Evolutionary conservation across 176 grass and related monocot species (phyloP).

Genomic region (Saccharum officinarum): DNA sequence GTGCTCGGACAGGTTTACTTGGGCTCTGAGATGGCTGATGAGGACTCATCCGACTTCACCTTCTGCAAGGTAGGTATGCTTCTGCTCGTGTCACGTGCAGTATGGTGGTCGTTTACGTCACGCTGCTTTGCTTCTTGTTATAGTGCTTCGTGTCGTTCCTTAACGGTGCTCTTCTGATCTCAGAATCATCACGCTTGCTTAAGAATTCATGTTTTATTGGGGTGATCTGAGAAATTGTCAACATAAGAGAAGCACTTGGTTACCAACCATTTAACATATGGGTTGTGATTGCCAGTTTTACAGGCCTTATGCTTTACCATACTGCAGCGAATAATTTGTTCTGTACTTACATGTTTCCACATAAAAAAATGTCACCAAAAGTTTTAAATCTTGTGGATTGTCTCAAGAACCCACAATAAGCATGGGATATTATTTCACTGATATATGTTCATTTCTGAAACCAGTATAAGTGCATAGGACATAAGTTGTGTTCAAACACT

Average conservation of each 20-base stretch:
- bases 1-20: not conserved
- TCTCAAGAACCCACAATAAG: not conserved
- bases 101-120: not conserved
- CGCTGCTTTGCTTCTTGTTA: not conserved
- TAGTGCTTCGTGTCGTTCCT: not conserved
- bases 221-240: not conserved
- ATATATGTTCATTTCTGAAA: too few species aligned
- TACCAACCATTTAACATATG: not conserved
- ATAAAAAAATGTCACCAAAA: not conserved
- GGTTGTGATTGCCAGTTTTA: not conserved
- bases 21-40: conserved; percentile 46
- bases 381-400: not conserved
- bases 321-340: not conserved
- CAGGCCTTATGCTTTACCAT: not conserved
- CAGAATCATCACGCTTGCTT: not conserved
- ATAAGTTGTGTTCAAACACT: not conserved
- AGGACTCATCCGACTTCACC: conserved; percentile 79
- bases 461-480: too few species aligned
- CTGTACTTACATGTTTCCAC: not conserved
- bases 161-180: not conserved
- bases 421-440: too few species aligned
- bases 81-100: too few species aligned
- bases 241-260: not conserved
- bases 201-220: not conserved
- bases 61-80: conserved; percentile 61